A percentile compares a stretch with the other conserved stretches of the same genome.
phyloP scores from a whole-genome alignment of 441 rosid species.

The Gossypium schwendimanii region DNA sequence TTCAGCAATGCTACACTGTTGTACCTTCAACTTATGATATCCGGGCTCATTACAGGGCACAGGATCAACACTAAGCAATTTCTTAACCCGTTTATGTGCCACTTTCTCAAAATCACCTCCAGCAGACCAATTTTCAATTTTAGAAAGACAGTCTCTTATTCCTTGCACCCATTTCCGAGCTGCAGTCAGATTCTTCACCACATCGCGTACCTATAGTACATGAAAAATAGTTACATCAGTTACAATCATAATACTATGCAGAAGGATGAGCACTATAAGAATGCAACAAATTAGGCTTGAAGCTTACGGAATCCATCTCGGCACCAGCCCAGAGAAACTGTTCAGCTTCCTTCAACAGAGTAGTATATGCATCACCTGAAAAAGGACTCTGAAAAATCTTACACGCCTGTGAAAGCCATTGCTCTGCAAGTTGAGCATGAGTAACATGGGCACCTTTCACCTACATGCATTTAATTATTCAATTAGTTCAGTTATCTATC shows the following conservation, averaged over 20 bases:
- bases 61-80: constrained; percentile 51
- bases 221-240: constrained; percentile 5
- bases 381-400: constrained; percentile 44
- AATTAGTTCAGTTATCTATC: constrained; percentile 9
- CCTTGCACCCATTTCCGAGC: constrained; percentile 75
- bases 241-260: constrained; percentile 16
- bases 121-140: constrained; percentile 43
- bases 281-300: constrained; percentile 14
- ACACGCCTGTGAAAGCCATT: constrained; percentile 54
- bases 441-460: constrained; percentile 51
- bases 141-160: constrained; percentile 47
- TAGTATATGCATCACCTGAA: constrained; percentile 42
- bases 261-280: constrained; percentile 14
- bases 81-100: constrained; percentile 35
- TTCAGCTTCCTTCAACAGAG: constrained; percentile 73
- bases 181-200: constrained; percentile 42
- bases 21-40: constrained; percentile 70
- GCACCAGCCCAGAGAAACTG: constrained; percentile 97
- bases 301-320: constrained; percentile 83
- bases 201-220: constrained; percentile 57
- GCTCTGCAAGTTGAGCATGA: constrained; percentile 58
- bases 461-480: constrained; percentile 27
- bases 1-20: constrained; percentile 12
- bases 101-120: constrained; percentile 39
- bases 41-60: constrained; percentile 64